phyloP scores from a whole-genome alignment of 2,329 filamentous ascomycete species.

The Botrytis elliptica region DNA sequence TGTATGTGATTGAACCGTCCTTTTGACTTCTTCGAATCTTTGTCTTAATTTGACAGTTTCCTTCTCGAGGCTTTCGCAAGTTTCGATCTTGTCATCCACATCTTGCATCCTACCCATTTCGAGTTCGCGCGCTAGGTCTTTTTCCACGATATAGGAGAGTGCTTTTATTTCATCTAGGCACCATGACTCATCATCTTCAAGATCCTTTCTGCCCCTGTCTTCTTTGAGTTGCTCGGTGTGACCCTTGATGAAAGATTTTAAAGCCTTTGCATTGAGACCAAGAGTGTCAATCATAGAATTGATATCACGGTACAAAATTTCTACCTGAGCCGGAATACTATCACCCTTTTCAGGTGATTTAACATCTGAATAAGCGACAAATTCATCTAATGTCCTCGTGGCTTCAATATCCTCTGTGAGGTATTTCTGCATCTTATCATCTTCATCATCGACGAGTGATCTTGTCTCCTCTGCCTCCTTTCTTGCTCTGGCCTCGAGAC shows the following conservation, averaged over 20 bases:
- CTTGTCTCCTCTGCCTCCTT: conserved; percentile 58
- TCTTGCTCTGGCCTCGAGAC: conserved; percentile 46
- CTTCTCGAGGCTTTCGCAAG: conserved; percentile 64
- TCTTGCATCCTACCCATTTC: conserved; percentile 67
- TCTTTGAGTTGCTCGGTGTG: conserved; percentile 58
- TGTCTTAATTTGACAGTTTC: conserved; percentile 71
- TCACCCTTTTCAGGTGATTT: conserved; percentile 47
- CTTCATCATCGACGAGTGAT: conserved; percentile 65
- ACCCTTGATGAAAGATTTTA: conserved; percentile 60
- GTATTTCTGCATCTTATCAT: conserved; percentile 63
- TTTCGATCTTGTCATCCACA: conserved; percentile 65
- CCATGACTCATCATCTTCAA: conserved; percentile 69
- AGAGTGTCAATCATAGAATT: conserved; percentile 94
- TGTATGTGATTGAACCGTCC: conserved; percentile 66
- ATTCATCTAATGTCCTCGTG: conserved; percentile 63
- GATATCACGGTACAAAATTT: conserved; percentile 73
- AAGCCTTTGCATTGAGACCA: conserved; percentile 74
- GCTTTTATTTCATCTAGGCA: conserved; percentile 73
- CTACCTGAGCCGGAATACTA: conserved; percentile 61
- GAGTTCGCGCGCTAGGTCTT: conserved; percentile 62
- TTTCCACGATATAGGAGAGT: conserved; percentile 62
- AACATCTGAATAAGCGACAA: conserved; percentile 61
- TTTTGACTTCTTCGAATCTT: conserved; percentile 75
- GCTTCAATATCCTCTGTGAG: conserved; percentile 60
- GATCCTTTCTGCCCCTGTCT: conserved; percentile 61